Evolutionary conservation across 2,329 filamentous ascomycete genomes (phyloP).

Genomic region (Colletotrichum nymphaeae): DNA sequence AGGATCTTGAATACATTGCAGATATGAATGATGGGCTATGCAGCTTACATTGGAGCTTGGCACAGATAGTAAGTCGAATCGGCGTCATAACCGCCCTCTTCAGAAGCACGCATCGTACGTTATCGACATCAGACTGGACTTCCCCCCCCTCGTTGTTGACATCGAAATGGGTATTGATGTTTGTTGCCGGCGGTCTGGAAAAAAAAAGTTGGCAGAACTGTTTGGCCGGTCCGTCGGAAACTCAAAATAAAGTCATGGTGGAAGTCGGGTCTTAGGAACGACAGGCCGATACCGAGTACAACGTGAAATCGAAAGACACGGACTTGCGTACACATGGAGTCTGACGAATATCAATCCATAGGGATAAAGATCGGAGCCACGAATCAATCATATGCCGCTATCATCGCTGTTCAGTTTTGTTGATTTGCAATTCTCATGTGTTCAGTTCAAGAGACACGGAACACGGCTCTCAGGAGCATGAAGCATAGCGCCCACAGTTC

Average conservation of each 20-base stretch:
- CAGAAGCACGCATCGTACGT: constrained; percentile 20
- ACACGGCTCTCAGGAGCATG: constrained; percentile 12
- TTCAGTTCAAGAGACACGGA: not conserved
- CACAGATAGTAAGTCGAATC: not conserved
- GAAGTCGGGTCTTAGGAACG: not conserved
- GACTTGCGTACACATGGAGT: too few relatives aligned
- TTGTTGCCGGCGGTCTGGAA: not conserved
- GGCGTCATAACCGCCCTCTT: not conserved
- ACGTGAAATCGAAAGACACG: not conserved
- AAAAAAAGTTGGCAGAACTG: not conserved
- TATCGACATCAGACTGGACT: not conserved
- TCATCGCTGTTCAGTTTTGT: not conserved
- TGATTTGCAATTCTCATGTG: not conserved
- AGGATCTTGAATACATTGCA: not conserved
- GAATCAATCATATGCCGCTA: not conserved
- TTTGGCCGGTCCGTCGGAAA: constrained; percentile 14
- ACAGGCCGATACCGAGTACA: not conserved
- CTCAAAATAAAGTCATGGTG: not conserved
- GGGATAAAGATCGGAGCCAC: not conserved
- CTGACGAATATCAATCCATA: too few relatives aligned
- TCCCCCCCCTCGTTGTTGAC: not conserved
- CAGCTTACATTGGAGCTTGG: too few relatives aligned
- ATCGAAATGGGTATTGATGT: not conserved
- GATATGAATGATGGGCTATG: not conserved
- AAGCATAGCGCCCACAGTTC: constrained; percentile 15